Evolutionary conservation across 1,284 basidiomycete genomes (phyloP), one percentile per base, ranked within the genome.

Genomic region (Malassezia restricta): DNA sequence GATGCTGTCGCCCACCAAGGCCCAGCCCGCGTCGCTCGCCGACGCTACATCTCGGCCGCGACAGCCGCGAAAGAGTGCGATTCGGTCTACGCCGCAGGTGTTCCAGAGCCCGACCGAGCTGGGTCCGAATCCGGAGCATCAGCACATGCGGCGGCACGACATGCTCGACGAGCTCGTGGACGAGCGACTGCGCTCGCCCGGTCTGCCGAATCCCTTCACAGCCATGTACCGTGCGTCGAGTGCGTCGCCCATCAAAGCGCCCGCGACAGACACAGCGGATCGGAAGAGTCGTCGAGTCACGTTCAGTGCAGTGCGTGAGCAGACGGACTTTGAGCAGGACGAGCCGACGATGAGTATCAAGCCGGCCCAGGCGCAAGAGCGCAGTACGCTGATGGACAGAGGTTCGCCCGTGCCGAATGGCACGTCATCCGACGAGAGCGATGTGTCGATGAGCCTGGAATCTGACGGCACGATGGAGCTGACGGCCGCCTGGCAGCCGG

Each of bases 31-130:
- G 20, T 2, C 20, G 20, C 20, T 24, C 20, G 20, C 20, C 20
- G 20, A 24, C 2, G 20, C 20, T 2, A 4, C 20, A 24, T 24
- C 20, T 24, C 20, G 20, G 20, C 20, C 20, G 20, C 20, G 20
- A 24, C 20, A 24, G 40, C 65, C 65, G 1, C 51, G 65, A 46
- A 67, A 67, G 57, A 63, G 61, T 32, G 61, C 65, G 43, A 62
- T 67, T 41, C 59, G 61, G 43, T 52, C 60, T 27, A 62, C 62
- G 12, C 65, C 63, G 1, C 65, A 67, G 30, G 57, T 67, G 33
- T 67, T 67, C 35, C 49, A 58, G 38, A 67, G 65, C 35, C 65
- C 65, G 0, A 67, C 65, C 8, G 57, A 54, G 37, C 65, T 67
- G 14, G 57, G 62, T 0, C 62, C 64, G 8, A 66, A 61, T 30